phyloP scores from a whole-genome alignment of 1,139 yeast species.

The Kurtzmaniella natalensis region DNA sequence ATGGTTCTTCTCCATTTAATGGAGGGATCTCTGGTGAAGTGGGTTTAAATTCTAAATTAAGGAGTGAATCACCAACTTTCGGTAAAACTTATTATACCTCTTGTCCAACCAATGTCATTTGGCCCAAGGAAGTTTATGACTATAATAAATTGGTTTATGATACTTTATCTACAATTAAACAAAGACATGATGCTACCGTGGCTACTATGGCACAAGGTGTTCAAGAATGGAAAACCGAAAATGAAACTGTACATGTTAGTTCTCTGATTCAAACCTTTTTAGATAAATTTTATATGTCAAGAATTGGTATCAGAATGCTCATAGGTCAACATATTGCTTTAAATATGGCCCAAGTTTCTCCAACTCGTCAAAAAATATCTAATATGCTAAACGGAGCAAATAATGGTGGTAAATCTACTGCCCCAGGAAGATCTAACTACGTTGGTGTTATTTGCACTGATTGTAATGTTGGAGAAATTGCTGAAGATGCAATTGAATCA shows the following conservation, averaged over 20 bases:
- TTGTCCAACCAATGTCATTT: slow-evolving; percentile 47
- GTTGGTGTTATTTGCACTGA: slow-evolving; percentile 84
- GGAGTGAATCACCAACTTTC: slow-evolving; percentile 34
- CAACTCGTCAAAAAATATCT: slow-evolving; percentile 37
- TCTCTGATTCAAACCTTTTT: slow-evolving; percentile 71
- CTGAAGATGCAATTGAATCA: slow-evolving; percentile 81
- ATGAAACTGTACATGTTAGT: slow-evolving; percentile 46
- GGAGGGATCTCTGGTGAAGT: neutral
- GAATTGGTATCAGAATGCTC: slow-evolving; percentile 85
- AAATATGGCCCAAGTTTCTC: slow-evolving; percentile 57
- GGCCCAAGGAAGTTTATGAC: slow-evolving; percentile 75
- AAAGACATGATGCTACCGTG: slow-evolving; percentile 89
- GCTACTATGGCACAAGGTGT: slow-evolving; percentile 93
- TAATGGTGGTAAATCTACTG: slow-evolving; percentile 11
- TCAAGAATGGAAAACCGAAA: slow-evolving; percentile 74
- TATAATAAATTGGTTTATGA: slow-evolving; percentile 68
- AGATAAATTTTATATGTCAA: slow-evolving; percentile 79
- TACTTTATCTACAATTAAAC: slow-evolving; percentile 65
- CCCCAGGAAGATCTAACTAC: slow-evolving; percentile 33
- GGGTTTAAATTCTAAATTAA: slow-evolving; percentile 10
- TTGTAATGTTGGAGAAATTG: slow-evolving; percentile 74
- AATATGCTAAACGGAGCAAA: slow-evolving; percentile 31
- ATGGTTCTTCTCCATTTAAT: slow-evolving; percentile 6
- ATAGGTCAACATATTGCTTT: slow-evolving; percentile 87
- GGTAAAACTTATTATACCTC: slow-evolving; percentile 59